Base-by-base conservation (phyloP, 129 eudicot species). In the Pittosporum tobira region DNA sequence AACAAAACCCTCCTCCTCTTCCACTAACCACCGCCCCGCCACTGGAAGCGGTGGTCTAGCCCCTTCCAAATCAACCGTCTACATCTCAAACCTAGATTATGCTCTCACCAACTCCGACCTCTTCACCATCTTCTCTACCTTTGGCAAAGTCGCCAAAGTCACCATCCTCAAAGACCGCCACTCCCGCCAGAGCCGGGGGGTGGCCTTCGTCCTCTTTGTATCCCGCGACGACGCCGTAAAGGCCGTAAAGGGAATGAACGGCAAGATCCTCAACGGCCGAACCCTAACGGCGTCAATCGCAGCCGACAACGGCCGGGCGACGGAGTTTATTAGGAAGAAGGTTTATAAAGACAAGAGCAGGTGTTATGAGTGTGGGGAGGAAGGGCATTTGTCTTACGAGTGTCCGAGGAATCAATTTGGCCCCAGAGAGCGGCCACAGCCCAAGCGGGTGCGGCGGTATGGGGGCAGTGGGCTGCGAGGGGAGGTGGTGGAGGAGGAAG, bases 321-420 rank as follows among this genome's bases (percentile, higher is more conserved):
- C 75, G 4, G 99, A 91, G 83, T 91, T 91, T 63, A 87, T 91
- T 10, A 62, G 81, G 67, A 54, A 69, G 64, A 81, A 36, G 69
- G 96, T 80, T 25, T 91, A 91, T 37, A 83, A 76, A 71, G 96
- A 91, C 42, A 87, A 91, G 89, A 82, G 82, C 14, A 72, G 88
- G 77, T 89, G 97, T 34, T 89, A 89, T 63, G 99, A 87, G 72
- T 91, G 96, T 65, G 99, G 99, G 0, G 94, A 87, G 18, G 89
- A 62, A 6, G 99, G 99, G 36, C 99, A 91, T 63, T 81, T 83
- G 76, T 83, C 94, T 42, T 91, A 91, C 28, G 99, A 91, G 74
- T 91, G 99, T 54, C 96, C 88, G 2, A 83, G 42, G 80, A 91
- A 91, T 54, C 76, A 73, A 65, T 64, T 89, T 8, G 97, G 97